These are phyloP conservation scores for Arabidopsis hybrid DNA, from an alignment of 441 rosid species.

Conservation along the genomic window DNA sequence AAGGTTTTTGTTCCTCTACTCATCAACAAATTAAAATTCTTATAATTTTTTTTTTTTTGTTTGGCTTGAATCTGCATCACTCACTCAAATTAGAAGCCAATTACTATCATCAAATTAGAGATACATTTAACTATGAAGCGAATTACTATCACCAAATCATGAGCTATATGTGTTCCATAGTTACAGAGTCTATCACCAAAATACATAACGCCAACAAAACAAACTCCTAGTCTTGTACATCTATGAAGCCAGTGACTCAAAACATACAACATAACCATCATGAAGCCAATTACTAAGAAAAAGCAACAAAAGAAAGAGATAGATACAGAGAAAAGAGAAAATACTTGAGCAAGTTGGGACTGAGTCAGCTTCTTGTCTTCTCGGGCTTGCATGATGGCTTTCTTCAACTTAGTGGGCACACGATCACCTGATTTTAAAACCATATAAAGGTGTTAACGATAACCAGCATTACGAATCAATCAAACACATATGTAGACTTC, in stretches of 20 bases:
- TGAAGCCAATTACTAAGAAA: background rate
- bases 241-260: background rate
- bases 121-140: too few species aligned
- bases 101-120: too few species aligned
- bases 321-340: background rate
- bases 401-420: constrained; percentile 88
- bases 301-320: background rate
- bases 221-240: too few species aligned
- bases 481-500: background rate
- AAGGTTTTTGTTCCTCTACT: too few species aligned
- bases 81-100: too few species aligned
- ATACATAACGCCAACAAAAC: too few species aligned
- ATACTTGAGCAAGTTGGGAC: constrained; percentile 87
- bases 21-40: too few species aligned
- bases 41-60: too few species aligned
- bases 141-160: too few species aligned
- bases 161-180: too few species aligned
- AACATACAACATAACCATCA: constrained; percentile 9
- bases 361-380: constrained; percentile 86
- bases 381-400: constrained; percentile 87
- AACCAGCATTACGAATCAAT: background rate
- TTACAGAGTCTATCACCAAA: too few species aligned
- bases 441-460: constrained; percentile 14
- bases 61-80: too few species aligned
- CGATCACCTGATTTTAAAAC: constrained; percentile 57